Evolutionary conservation across 805 yeast genomes (phyloP).

Genomic region (Candida schatavii): DNA sequence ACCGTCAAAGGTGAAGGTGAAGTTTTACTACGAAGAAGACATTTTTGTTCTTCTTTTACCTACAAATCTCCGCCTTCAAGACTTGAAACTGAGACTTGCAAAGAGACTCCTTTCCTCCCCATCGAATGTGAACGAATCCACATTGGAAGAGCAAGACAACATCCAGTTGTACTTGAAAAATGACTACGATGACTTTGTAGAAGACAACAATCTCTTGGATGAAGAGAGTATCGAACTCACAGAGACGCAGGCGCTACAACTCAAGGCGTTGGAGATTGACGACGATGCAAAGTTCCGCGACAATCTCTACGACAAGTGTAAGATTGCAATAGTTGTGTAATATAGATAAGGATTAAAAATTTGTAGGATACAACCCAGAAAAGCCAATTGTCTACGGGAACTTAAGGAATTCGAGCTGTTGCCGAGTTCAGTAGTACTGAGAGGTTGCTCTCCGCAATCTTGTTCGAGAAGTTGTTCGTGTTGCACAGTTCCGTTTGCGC

Average conservation of each 20-base stretch:
- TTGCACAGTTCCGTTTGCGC: no score
- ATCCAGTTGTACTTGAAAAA: slow-evolving; percentile 38
- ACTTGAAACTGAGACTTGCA: slow-evolving; percentile 48
- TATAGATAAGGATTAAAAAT: not conserved
- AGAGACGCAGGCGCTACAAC: slow-evolving; percentile 22
- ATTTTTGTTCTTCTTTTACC: slow-evolving; percentile 69
- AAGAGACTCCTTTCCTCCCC: slow-evolving; percentile 41
- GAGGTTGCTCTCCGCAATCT: no score
- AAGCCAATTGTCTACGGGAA: no score
- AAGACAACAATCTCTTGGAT: slow-evolving; percentile 22
- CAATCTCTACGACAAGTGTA: slow-evolving; percentile 41
- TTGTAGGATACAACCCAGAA: not conserved
- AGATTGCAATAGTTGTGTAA: slow-evolving; percentile 29
- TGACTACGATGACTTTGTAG: slow-evolving; percentile 40
- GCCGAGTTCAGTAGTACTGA: not conserved
- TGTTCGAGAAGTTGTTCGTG: no score
- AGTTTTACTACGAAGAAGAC: slow-evolving; percentile 77
- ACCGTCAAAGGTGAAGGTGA: slow-evolving; percentile 52
- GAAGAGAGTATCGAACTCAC: slow-evolving; percentile 22
- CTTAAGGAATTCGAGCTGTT: no score
- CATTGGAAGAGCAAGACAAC: slow-evolving; percentile 12
- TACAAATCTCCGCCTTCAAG: slow-evolving; percentile 44
- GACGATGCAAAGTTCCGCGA: slow-evolving; percentile 39
- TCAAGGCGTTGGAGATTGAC: slow-evolving; percentile 36
- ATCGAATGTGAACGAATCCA: slow-evolving; percentile 20